Evolutionary conservation across 2,329 filamentous ascomycete genomes (phyloP), one percentile per base, ranked within the genome.

Genomic region (Penicillium thymicola): DNA sequence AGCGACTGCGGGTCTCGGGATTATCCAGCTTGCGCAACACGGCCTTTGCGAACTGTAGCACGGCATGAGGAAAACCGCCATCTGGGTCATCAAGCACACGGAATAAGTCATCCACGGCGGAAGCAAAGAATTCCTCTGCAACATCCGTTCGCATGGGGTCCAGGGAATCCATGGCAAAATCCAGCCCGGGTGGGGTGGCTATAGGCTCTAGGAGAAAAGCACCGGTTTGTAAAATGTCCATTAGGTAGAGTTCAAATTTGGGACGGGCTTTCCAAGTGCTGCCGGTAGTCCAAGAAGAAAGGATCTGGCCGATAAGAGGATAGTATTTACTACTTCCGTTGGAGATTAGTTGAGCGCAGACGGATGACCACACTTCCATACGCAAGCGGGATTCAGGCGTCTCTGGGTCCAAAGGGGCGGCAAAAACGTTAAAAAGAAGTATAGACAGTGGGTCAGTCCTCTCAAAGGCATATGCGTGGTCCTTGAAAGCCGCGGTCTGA

Each of bases 181-280:
- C 91, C 86, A 74, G 88, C 83, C 61, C 88, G 81, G 58, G 87
- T 66, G 90, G 88, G 69, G 92, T 89, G 72, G 92, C 89, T 67
- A 90, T 87, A 69, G 89, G 87, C 69, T 96, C 92, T 65, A 97
- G 81, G 55, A 97, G 80, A 70, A 97, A 97, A 38, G 92, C 89
- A 63, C 94, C 94, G 66, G 95, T 89, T 75, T 96, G 90, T 32
- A 99, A 83, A 58, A 95, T 90, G 71, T 94, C 90, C 89, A 96
- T 94, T 13, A 99, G 83, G 72, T 93, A 97, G 76, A 91, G 89
- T 76, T 97, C 92, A 80, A 99, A 86, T 62, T 92, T 94, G 64
- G 88, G 85, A 67, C 89, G 92, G 55, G 91, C 91, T 40, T 90
- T 89, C 92, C 93, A 97, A 73, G 92, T 88, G 60, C 90, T 86